These are phyloP conservation scores for Pyracantha coccinea DNA, from an alignment of 331 rosid genomes.

Conservation along the genomic window DNA sequence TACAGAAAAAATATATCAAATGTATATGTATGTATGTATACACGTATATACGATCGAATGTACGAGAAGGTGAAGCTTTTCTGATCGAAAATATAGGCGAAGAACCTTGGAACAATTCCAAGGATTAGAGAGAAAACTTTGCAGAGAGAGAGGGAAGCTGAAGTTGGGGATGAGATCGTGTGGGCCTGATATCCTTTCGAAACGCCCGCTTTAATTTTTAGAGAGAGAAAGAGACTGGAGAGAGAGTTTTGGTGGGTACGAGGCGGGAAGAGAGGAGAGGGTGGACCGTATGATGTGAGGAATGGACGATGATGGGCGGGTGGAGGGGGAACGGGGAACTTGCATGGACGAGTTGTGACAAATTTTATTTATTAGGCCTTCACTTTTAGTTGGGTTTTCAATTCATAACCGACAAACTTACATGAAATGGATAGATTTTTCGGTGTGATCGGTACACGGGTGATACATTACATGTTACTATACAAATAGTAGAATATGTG, in stretches of 20 bases:
- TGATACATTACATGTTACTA: too few species aligned
- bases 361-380: too few species aligned
- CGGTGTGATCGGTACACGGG: too few species aligned
- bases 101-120: slow-evolving; percentile 9
- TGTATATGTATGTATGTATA: not conserved
- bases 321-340: too few species aligned
- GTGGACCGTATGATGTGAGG: slow-evolving; percentile 5
- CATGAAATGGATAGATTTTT: too few species aligned
- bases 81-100: slow-evolving; percentile 9
- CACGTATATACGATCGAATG: not conserved
- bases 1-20: not conserved
- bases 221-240: not conserved
- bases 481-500: too few species aligned
- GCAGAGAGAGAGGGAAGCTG: not conserved
- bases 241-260: not conserved
- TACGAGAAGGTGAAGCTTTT: not conserved
- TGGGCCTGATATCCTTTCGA: slow-evolving; percentile 34
- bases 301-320: not conserved
- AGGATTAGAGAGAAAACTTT: not conserved
- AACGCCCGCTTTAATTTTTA: slow-evolving; percentile 9
- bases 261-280: not conserved
- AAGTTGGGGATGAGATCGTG: slow-evolving; percentile 27
- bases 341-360: slow-evolving; percentile 19
- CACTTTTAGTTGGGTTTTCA: too few species aligned
- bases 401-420: too few species aligned